Evolutionary conservation across 2,329 filamentous ascomycete genomes (phyloP).

Genomic region (Fusarium citri): DNA sequence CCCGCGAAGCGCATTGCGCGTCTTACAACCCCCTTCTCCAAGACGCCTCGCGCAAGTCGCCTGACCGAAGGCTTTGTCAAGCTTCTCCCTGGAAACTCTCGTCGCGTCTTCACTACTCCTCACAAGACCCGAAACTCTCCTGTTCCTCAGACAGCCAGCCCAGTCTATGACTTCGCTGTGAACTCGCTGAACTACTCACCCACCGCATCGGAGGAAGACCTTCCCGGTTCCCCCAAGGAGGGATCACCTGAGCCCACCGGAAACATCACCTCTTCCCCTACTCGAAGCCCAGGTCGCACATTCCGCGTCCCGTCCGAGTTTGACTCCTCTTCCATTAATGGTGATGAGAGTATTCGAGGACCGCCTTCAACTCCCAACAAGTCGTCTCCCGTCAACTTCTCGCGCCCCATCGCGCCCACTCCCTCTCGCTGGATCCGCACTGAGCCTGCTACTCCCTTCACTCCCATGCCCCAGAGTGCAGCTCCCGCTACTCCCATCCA

Average conservation of each 20-base stretch:
- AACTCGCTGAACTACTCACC: conserved; percentile 15
- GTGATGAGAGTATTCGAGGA: conserved; percentile 7
- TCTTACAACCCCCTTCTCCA: conserved; percentile 44
- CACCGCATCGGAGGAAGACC: conserved; percentile 4
- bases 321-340: conserved; percentile 32
- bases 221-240: not conserved
- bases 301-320: conserved; percentile 35
- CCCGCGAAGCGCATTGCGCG: conserved; percentile 48
- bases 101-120: conserved; percentile 47
- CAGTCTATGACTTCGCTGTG: conserved; percentile 11
- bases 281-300: conserved; percentile 29
- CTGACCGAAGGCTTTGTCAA: conserved; percentile 48
- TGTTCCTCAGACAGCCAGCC: conserved; percentile 31
- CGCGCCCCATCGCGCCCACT: conserved; percentile 48
- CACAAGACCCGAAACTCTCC: conserved; percentile 41
- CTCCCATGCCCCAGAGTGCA: conserved; percentile 19
- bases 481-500: conserved; percentile 10
- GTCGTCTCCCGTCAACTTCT: conserved; percentile 36
- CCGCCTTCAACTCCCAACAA: conserved; percentile 21
- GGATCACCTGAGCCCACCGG: not conserved
- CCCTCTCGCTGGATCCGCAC: conserved; percentile 44
- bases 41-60: conserved; percentile 39
- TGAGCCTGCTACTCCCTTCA: conserved; percentile 43
- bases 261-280: conserved; percentile 4
- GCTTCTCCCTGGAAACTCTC: conserved; percentile 45